These are phyloP conservation scores for Microsporum audouinii DNA, from an alignment of 2,329 filamentous ascomycete species.

Conservation along the genomic window DNA sequence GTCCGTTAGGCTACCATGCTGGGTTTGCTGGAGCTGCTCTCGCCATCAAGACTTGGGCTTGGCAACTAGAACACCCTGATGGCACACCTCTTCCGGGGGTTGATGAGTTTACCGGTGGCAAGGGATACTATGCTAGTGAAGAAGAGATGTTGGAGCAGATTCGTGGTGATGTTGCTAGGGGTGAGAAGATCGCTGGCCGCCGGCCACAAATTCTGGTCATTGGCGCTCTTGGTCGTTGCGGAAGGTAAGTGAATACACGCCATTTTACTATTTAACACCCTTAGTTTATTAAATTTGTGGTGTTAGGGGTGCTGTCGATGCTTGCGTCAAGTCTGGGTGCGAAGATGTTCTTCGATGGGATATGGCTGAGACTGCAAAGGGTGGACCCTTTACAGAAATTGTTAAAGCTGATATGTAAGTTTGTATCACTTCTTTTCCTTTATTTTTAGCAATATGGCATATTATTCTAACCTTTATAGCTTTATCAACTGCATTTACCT, in stretches of 20 bases:
- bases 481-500: conserved; percentile 90
- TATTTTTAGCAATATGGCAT: background rate
- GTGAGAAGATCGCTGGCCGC: conserved; percentile 54
- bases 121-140: conserved; percentile 50
- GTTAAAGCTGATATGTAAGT: conserved; percentile 46
- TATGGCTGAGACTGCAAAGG: conserved; percentile 63
- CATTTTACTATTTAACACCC: background rate
- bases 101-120: conserved; percentile 40
- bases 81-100: conserved; percentile 54
- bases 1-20: conserved; percentile 50
- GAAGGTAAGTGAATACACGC: conserved; percentile 10
- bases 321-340: conserved; percentile 64
- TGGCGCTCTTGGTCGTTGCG: conserved; percentile 46
- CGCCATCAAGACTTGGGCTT: conserved; percentile 69
- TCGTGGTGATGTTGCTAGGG: conserved; percentile 56
- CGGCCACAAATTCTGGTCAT: conserved; percentile 71
- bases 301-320: conserved; percentile 70
- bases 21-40: conserved; percentile 62
- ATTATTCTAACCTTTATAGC: conserved; percentile 41
- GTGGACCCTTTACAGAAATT: conserved; percentile 71
- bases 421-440: background rate
- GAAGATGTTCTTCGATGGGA: conserved; percentile 60
- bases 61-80: conserved; percentile 61
- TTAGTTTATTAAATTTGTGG: background rate
- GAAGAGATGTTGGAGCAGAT: conserved; percentile 60